These are phyloP conservation scores for Penicillium tannophilum DNA, from an alignment of 495 filamentous ascomycete species.

Conservation along the genomic window DNA sequence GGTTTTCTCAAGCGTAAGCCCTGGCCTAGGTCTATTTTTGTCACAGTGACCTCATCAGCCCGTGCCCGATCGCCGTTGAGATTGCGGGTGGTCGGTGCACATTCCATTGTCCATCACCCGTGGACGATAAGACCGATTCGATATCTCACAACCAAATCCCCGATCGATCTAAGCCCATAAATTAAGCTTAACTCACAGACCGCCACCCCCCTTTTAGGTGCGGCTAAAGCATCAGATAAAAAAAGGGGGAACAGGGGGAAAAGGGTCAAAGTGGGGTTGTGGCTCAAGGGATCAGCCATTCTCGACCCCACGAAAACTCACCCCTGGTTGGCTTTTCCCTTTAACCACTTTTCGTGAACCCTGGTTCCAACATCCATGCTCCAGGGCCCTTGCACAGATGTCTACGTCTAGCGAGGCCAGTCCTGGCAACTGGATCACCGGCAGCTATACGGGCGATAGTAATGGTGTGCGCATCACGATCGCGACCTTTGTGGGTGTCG, in stretches of 20 bases:
- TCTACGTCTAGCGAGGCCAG: constrained; percentile 27
- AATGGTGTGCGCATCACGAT: constrained; percentile 37
- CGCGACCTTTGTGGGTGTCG: constrained; percentile 39
- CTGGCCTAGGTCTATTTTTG: no score
- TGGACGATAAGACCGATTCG: neutral
- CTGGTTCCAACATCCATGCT: neutral
- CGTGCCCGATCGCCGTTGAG: no score
- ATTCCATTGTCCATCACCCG: neutral
- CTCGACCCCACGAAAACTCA: constrained; percentile 13
- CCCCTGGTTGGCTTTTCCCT: constrained; percentile 1
- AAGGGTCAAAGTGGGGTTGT: neutral
- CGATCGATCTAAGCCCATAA: neutral
- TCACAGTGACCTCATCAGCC: no score
- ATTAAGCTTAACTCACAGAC: constrained; percentile 5
- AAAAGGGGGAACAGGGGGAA: neutral
- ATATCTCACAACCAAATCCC: neutral
- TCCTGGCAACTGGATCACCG: constrained; percentile 32
- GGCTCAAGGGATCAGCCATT: neutral
- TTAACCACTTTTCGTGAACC: neutral
- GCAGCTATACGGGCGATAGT: constrained; percentile 31
- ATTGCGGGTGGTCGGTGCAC: neutral
- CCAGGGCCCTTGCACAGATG: constrained; percentile 12
- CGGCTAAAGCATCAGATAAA: neutral
- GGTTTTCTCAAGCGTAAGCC: no score
- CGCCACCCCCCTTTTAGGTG: neutral